These are phyloP conservation scores for Lepidopterella palustris DNA, from an alignment of 495 filamentous ascomycete species.

Conservation along the genomic window DNA sequence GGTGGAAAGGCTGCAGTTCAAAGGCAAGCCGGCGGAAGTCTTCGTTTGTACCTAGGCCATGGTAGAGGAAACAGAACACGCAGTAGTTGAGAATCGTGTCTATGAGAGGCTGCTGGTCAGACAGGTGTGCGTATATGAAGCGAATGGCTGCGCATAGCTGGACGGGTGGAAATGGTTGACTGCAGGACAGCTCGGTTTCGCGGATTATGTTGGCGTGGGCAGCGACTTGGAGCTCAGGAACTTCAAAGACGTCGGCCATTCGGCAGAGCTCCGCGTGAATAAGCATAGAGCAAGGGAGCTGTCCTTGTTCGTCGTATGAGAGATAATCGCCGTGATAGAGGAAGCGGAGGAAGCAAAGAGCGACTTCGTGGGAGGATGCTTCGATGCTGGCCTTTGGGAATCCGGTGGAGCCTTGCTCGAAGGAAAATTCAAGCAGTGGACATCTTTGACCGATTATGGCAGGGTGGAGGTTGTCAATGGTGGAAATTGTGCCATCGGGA, in stretches of 20 bases:
- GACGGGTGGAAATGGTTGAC: slow-evolving; percentile 21
- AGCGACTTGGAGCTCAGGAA: slow-evolving; percentile 24
- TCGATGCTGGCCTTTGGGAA: slow-evolving; percentile 19
- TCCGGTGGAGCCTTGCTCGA: slow-evolving; percentile 22
- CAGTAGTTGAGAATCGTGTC: slow-evolving; percentile 34
- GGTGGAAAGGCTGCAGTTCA: slow-evolving; percentile 28
- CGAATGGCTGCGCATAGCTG: slow-evolving; percentile 30
- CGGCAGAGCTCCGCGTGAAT: slow-evolving; percentile 31
- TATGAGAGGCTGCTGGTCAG: slow-evolving; percentile 16
- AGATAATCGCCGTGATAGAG: slow-evolving; percentile 32
- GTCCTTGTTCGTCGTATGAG: slow-evolving; percentile 1
- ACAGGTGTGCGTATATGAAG: slow-evolving; percentile 30
- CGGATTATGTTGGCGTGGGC: slow-evolving; percentile 29
- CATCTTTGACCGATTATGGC: slow-evolving; percentile 19
- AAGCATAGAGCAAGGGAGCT: slow-evolving; percentile 23
- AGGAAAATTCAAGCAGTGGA: slow-evolving; percentile 28
- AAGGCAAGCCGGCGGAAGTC: slow-evolving; percentile 26
- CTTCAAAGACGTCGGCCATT: slow-evolving; percentile 29
- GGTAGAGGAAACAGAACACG: slow-evolving; percentile 28
- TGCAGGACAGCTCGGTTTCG: slow-evolving; percentile 30
- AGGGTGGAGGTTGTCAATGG: slow-evolving; percentile 22
- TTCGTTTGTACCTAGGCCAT: slow-evolving; percentile 23
- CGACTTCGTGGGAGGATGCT: slow-evolving; percentile 20
- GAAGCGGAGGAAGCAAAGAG: slow-evolving; percentile 31
- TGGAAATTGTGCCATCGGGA: slow-evolving; percentile 17